These are phyloP conservation scores for Chlamydomonas sp. DNA, from an alignment of 139 green algal genomes.

Conservation along the genomic window DNA sequence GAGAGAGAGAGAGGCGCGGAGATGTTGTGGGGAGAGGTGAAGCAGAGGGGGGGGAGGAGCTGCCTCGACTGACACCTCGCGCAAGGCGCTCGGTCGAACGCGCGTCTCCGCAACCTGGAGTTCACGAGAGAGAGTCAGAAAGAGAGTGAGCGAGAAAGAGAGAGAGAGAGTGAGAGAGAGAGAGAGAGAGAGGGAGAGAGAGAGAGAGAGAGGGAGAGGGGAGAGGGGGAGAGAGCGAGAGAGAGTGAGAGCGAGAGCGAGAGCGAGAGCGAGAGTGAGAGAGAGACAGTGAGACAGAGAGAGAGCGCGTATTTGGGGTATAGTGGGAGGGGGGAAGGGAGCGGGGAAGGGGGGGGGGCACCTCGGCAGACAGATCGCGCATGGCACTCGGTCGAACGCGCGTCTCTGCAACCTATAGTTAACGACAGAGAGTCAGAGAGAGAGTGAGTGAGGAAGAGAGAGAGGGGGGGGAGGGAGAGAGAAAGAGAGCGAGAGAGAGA, in stretches of 20 bases:
- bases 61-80: conserved; percentile 48
- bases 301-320: no score
- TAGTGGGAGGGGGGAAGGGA: no score
- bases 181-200: no score
- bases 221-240: neutral
- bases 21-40: no score
- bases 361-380: conserved; percentile 48
- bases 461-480: neutral
- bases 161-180: no score
- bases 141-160: no score
- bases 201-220: no score
- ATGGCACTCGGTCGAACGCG: conserved; percentile 47
- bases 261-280: neutral
- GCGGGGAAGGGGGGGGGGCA: no score
- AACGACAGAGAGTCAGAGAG: conserved; percentile 4
- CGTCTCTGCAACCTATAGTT: conserved; percentile 34
- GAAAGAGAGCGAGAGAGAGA: neutral
- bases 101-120: conserved; percentile 27
- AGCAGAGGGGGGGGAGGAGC: no score
- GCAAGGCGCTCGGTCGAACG: conserved; percentile 41
- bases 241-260: no score
- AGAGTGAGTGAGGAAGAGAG: neutral
- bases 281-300: neutral
- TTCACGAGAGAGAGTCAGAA: no score
- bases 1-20: neutral